Percentiles rank a stretch among this genome's conserved stretches.
Evolutionary conservation across 2,329 filamentous ascomycete species (phyloP).

Genomic region (Thelonectria discophora): DNA sequence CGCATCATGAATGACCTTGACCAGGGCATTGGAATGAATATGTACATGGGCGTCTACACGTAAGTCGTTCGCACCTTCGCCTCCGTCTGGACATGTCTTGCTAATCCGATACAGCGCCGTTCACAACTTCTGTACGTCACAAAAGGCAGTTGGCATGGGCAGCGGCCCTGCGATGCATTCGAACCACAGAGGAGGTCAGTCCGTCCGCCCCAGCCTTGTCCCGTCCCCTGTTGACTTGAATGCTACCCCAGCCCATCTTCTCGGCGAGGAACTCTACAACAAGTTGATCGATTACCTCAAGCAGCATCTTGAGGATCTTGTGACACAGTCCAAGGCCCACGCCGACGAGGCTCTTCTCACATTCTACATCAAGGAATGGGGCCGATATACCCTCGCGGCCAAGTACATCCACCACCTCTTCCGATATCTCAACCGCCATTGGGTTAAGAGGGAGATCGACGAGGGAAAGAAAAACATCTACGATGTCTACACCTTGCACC

Average conservation of each 20-base stretch:
- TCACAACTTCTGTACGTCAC: conserved; percentile 98
- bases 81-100: background rate
- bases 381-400: conserved; percentile 91
- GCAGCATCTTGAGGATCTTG: conserved; percentile 76
- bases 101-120: conserved; percentile 73
- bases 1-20: conserved; percentile 94
- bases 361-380: conserved; percentile 98
- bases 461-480: conserved; percentile 98
- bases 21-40: conserved; percentile 92
- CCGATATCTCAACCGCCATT: conserved; percentile 94
- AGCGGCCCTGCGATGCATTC: conserved; percentile 49
- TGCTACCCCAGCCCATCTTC: conserved; percentile 76
- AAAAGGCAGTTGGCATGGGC: conserved; percentile 81
- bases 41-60: conserved; percentile 99
- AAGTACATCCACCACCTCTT: conserved; percentile 99
- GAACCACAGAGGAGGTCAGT: conserved; percentile 68
- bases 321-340: conserved; percentile 78
- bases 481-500: conserved; percentile 95
- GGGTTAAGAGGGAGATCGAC: conserved; percentile 99
- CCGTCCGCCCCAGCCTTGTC: background rate
- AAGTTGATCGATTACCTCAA: conserved; percentile 88
- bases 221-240: conserved; percentile 28
- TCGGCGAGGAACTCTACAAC: conserved; percentile 95
- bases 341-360: conserved; percentile 87
- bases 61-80: conserved; percentile 47